phyloP scores from a whole-genome alignment of 2,329 filamentous ascomycete genomes.

The Scytalidium lignicola region DNA sequence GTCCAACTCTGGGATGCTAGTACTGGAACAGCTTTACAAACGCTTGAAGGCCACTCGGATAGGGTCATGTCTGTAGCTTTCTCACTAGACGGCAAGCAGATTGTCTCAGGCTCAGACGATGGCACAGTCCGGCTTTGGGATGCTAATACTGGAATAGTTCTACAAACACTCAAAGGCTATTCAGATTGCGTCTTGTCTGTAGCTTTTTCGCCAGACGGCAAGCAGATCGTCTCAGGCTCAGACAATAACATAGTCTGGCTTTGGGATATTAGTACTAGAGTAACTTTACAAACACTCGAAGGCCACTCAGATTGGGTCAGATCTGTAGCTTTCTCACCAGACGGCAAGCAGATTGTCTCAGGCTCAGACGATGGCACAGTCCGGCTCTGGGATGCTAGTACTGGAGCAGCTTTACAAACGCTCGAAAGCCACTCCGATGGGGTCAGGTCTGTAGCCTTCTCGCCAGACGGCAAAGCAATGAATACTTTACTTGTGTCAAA shows the following conservation, averaged over 20 bases:
- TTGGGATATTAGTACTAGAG: no score
- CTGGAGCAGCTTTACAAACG: no score
- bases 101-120: constrained; percentile 5
- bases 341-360: no score
- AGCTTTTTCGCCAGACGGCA: constrained; percentile 7
- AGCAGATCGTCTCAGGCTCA: constrained; percentile 1
- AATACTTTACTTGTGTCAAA: no score
- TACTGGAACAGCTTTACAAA: neutral
- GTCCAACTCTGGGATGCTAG: neutral
- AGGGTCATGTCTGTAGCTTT: neutral
- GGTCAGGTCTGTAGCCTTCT: no score
- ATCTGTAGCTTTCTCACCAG: no score
- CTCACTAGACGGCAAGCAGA: neutral
- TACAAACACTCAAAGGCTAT: neutral
- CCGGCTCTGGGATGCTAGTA: no score
- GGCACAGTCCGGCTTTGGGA: constrained; percentile 9
- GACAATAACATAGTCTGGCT: neutral
- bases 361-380: no score
- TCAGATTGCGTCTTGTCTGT: neutral
- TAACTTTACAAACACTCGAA: no score
- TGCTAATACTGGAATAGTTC: neutral
- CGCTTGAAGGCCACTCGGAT: neutral
- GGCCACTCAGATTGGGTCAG: no score
- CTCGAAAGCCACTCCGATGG: no score
- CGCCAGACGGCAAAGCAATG: neutral